Evolutionary conservation across 2,329 filamentous ascomycete genomes (phyloP).

Genomic region (Alternaria infectoria): DNA sequence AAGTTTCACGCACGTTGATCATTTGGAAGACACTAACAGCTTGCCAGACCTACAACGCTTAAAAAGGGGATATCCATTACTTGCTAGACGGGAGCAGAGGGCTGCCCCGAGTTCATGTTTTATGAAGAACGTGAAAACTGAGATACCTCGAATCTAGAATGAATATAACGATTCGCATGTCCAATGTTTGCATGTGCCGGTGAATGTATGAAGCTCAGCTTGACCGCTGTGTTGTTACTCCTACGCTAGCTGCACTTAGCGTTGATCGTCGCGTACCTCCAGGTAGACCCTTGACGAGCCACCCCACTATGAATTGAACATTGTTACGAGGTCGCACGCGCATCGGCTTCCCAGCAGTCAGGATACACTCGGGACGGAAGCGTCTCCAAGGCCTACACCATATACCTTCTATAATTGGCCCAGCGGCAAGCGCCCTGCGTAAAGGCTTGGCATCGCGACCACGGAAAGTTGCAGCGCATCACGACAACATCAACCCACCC

Average conservation of each 20-base stretch:
- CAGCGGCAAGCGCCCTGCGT: slow-evolving; percentile 18
- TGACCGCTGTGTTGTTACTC: slow-evolving; percentile 5
- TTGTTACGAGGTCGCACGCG: neutral
- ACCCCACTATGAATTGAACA: slow-evolving; percentile 8
- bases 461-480: slow-evolving; percentile 20
- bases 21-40: neutral
- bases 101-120: slow-evolving; percentile 9
- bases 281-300: slow-evolving; percentile 5
- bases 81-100: slow-evolving; percentile 22
- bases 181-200: neutral
- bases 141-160: slow-evolving; percentile 31
- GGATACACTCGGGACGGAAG: neutral
- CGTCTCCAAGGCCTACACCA: neutral
- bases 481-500: slow-evolving; percentile 20
- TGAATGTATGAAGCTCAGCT: neutral
- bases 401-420: slow-evolving; percentile 4
- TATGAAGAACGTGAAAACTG: slow-evolving; percentile 18
- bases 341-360: neutral
- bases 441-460: slow-evolving; percentile 20
- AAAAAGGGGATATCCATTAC: slow-evolving; percentile 48
- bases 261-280: neutral
- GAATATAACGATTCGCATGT: slow-evolving; percentile 27
- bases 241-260: slow-evolving; percentile 10
- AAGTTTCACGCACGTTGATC: neutral
- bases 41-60: slow-evolving; percentile 85